phyloP scores from a whole-genome alignment of 2,329 filamentous ascomycete species.

The Ophiostoma triangulosporum region DNA sequence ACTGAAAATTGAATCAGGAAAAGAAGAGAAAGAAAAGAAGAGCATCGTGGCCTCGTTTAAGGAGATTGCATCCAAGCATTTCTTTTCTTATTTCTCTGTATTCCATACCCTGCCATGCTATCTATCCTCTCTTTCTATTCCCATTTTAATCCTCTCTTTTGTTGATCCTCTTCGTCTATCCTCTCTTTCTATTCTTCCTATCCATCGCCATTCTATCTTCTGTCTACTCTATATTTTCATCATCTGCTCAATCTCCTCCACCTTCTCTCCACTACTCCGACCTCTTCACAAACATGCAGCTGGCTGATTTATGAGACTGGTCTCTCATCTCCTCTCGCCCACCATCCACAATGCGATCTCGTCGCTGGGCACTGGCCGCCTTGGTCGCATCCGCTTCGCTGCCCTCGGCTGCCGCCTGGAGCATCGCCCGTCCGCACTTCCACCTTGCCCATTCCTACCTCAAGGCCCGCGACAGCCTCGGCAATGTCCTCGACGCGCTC shows the following conservation, averaged over 20 bases:
- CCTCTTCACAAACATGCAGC: neutral
- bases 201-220: too few species aligned
- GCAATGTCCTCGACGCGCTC: neutral
- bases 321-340: neutral
- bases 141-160: too few species aligned
- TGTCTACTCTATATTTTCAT: too few species aligned
- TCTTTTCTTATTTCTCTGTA: too few species aligned
- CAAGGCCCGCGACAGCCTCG: neutral
- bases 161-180: neutral
- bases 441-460: neutral
- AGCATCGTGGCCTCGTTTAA: too few species aligned
- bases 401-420: neutral
- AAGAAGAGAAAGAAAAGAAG: too few species aligned
- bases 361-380: neutral
- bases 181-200: neutral
- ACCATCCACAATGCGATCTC: neutral
- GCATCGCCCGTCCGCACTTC: neutral
- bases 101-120: too few species aligned
- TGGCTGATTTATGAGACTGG: neutral
- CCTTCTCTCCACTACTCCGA: too few species aligned
- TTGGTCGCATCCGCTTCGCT: neutral
- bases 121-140: too few species aligned
- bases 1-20: too few species aligned
- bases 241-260: neutral
- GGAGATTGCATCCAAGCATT: too few species aligned